These are phyloP conservation scores for Spathaspora sp. DNA, from an alignment of 805 yeast species.

Conservation along the genomic window DNA sequence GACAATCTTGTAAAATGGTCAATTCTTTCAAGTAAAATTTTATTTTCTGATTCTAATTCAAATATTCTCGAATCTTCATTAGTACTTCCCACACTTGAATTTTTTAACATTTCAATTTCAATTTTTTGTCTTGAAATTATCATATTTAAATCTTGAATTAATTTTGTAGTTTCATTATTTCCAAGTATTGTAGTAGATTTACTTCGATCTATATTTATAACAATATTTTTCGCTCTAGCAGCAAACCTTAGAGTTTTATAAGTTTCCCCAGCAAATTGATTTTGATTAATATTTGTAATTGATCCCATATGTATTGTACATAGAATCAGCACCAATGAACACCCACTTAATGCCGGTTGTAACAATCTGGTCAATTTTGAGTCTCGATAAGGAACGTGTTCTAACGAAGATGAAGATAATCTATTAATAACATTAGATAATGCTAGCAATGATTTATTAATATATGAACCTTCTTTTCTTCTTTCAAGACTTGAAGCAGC, in stretches of 20 bases:
- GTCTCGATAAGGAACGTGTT: constrained; percentile 90
- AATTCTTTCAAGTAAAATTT: constrained; percentile 58
- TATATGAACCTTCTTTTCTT: constrained; percentile 89
- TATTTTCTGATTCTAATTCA: constrained; percentile 57
- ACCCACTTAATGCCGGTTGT: constrained; percentile 90
- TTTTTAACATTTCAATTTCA: constrained; percentile 44
- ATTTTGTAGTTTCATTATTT: constrained; percentile 36
- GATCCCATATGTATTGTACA: constrained; percentile 78
- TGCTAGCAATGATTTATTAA: constrained; percentile 86
- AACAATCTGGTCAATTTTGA: constrained; percentile 85
- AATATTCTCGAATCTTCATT: constrained; percentile 8
- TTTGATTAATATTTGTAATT: constrained; percentile 19
- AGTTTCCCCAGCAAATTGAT: constrained; percentile 65
- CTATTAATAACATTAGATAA: constrained; percentile 90
- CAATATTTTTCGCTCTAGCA: constrained; percentile 84
- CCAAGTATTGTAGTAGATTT: constrained; percentile 24
- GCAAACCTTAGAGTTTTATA: constrained; percentile 88
- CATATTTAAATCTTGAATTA: constrained; percentile 52
- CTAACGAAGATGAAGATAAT: constrained; percentile 46
- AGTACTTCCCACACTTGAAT: constrained; percentile 1
- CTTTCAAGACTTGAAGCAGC: constrained; percentile 73
- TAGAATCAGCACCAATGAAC: constrained; percentile 75
- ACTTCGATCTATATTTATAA: constrained; percentile 60
- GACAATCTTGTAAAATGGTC: constrained; percentile 66
- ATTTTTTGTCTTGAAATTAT: constrained; percentile 60